phyloP scores from a whole-genome alignment of 345 rosid species.

The Gossypium arboreum region DNA sequence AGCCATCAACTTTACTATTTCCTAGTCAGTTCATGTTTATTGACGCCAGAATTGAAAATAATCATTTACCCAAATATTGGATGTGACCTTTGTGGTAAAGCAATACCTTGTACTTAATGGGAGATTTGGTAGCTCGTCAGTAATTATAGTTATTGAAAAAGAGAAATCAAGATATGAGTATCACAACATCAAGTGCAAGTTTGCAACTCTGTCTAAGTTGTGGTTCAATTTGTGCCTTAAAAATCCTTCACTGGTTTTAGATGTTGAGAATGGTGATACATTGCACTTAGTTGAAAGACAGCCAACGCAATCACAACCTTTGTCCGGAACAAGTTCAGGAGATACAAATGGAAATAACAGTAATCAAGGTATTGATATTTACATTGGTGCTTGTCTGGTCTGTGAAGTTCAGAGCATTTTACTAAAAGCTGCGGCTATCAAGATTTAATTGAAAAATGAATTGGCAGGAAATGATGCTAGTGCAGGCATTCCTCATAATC shows the following conservation, averaged over 20 bases:
- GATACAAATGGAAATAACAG: constrained; percentile 46
- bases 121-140: not conserved
- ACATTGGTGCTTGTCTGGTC: not conserved
- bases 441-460: constrained; percentile 3
- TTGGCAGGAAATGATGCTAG: constrained; percentile 53
- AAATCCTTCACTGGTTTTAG: constrained; percentile 49
- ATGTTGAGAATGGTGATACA: constrained; percentile 91
- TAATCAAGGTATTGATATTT: constrained; percentile 36
- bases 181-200: not conserved
- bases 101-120: not conserved
- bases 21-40: not conserved
- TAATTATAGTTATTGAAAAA: not conserved
- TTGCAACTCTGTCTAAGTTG: not conserved
- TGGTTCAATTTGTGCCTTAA: constrained; percentile 14
- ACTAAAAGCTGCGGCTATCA: not conserved
- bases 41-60: not conserved
- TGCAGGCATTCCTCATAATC: constrained; percentile 52
- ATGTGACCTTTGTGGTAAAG: constrained; percentile 1
- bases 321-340: constrained; percentile 48
- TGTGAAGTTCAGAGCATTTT: constrained; percentile 12
- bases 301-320: constrained; percentile 50
- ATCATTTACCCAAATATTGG: not conserved
- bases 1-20: not conserved
- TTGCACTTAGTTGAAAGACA: constrained; percentile 89
- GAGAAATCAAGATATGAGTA: not conserved